phyloP scores from a whole-genome alignment of 2,329 filamentous ascomycete species.

The Botrytis pseudocinerea region DNA sequence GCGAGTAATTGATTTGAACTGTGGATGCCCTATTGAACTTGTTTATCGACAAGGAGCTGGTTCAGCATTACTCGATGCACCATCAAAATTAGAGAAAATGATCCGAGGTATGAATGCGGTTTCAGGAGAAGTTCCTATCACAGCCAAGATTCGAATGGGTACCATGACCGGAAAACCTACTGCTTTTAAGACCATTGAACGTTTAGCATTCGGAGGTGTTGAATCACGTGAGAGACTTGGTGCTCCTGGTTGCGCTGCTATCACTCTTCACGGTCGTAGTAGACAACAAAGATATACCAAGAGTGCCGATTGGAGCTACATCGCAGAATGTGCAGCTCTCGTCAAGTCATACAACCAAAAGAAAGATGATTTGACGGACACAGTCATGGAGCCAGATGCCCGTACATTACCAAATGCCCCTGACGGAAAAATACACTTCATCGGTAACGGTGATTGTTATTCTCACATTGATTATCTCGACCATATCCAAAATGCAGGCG shows the following conservation, averaged over 20 bases:
- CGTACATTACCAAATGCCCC: conserved; percentile 67
- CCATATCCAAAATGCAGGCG: conserved; percentile 72
- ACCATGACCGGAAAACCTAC: conserved; percentile 78
- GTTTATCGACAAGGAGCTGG: conserved; percentile 86
- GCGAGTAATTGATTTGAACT: conserved; percentile 92
- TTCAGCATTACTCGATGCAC: conserved; percentile 86
- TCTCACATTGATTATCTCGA: conserved; percentile 85
- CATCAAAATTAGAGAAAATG: conserved; percentile 88
- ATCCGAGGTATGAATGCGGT: conserved; percentile 94
- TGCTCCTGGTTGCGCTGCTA: conserved; percentile 84
- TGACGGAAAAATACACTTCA: conserved; percentile 77
- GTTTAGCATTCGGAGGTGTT: conserved; percentile 75
- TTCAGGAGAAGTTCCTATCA: conserved; percentile 86
- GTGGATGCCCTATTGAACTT: conserved; percentile 94
- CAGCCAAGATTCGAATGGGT: conserved; percentile 91
- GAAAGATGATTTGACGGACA: conserved; percentile 69
- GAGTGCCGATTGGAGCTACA: conserved; percentile 93
- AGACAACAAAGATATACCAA: conserved; percentile 93
- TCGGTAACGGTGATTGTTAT: conserved; percentile 96
- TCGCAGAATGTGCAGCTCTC: conserved; percentile 82
- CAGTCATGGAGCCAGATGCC: conserved; percentile 72
- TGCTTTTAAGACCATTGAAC: conserved; percentile 77
- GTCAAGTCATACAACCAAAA: conserved; percentile 77
- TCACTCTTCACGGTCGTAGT: conserved; percentile 90
- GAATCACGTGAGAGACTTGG: conserved; percentile 71